phyloP scores from a whole-genome alignment of 352 stramenopile species.

The Thraustochytrium sp. region DNA sequence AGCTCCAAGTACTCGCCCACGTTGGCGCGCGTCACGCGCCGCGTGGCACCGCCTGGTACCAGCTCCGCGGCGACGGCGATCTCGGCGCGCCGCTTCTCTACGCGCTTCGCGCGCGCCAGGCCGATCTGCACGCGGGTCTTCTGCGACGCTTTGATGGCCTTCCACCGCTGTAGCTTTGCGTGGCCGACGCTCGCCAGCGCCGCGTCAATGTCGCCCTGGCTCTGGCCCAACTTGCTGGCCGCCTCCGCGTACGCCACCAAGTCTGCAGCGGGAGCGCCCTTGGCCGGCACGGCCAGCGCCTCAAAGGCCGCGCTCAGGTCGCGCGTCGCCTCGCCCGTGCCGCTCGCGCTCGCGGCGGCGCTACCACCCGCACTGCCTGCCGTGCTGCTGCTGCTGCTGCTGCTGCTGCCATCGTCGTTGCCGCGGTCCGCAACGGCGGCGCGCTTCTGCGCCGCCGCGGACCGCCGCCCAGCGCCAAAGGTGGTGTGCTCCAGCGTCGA shows the following conservation, averaged over 20 bases:
- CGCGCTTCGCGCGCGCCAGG: background rate
- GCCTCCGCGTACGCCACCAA: background rate
- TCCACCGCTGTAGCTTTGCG: constrained; percentile 25
- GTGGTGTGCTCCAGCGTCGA: background rate
- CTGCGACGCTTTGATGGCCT: constrained; percentile 33
- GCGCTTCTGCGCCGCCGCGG: background rate
- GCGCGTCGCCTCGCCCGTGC: background rate
- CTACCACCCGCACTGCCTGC: background rate
- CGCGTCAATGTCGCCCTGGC: constrained; percentile 2
- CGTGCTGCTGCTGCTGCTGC: background rate
- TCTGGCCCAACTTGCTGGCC: constrained; percentile 2
- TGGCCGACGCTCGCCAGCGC: background rate
- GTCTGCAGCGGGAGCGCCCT: background rate
- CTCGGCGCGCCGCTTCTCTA: background rate
- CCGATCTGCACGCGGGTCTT: constrained; percentile 23
- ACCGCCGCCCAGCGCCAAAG: background rate
- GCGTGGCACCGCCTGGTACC: background rate
- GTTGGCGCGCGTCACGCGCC: constrained; percentile 5
- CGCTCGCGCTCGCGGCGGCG: background rate
- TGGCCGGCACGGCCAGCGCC: background rate
- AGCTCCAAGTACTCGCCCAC: constrained; percentile 26
- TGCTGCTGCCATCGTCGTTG: background rate
- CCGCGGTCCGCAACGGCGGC: background rate
- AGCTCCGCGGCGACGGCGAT: background rate
- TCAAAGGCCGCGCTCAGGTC: constrained; percentile 12